These are phyloP conservation scores for Veloboletus limbatus DNA, from an alignment of 1,284 basidiomycete species.

Conservation along the genomic window DNA sequence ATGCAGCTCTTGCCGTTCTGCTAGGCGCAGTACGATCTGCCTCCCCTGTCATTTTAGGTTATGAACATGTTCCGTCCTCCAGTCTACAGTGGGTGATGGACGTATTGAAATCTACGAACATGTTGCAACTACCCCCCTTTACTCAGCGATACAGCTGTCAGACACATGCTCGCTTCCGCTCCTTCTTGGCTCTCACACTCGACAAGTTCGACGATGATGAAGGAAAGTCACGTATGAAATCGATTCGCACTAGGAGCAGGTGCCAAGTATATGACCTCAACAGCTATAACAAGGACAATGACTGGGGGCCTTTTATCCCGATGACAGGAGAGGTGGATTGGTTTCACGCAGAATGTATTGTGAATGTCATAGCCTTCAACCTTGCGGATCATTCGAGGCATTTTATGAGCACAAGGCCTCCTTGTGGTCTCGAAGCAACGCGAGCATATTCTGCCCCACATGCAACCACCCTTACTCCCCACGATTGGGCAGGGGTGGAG, in stretches of 20 bases:
- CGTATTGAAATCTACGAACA: conserved; percentile 35
- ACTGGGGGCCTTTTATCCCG: conserved; percentile 55
- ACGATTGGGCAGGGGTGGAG: conserved; percentile 70
- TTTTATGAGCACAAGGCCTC: conserved; percentile 43
- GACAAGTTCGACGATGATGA: conserved; percentile 30
- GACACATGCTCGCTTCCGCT: conserved; percentile 36
- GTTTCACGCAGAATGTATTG: conserved; percentile 56
- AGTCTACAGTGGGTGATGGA: conserved; percentile 42
- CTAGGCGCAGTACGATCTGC: conserved; percentile 42
- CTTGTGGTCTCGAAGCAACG: conserved; percentile 46
- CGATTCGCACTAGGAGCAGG: conserved; percentile 46
- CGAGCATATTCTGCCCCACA: conserved; percentile 53
- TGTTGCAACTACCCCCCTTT: conserved; percentile 32
- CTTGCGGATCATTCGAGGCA: conserved; percentile 45
- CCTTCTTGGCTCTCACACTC: conserved; percentile 44
- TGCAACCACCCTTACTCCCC: conserved; percentile 26
- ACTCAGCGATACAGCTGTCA: conserved; percentile 22
- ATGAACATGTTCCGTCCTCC: conserved; percentile 30
- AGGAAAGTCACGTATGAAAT: conserved; percentile 28
- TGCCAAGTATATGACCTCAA: conserved; percentile 60
- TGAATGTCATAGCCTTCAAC: conserved; percentile 59
- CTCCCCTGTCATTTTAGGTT: conserved; percentile 32
- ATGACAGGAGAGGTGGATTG: conserved; percentile 48
- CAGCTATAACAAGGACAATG: conserved; percentile 48
- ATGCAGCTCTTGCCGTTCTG: conserved; percentile 42